phyloP scores from a whole-genome alignment of 768 basidiomycete species.

The Pleurotus giganteus region DNA sequence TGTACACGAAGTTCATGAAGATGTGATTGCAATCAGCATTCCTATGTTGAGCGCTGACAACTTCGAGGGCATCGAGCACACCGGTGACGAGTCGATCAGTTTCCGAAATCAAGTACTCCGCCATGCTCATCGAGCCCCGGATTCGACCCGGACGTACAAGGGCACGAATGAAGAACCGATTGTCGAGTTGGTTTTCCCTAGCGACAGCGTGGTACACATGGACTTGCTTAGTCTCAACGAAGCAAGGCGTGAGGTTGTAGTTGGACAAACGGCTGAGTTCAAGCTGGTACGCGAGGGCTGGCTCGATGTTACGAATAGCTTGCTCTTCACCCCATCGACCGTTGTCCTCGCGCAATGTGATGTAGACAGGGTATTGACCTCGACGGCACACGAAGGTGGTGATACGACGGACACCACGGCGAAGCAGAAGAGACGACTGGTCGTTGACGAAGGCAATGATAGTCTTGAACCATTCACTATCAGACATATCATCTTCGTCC shows the following conservation, averaged over 20 bases:
- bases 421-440: conserved; percentile 55
- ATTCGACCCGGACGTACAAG: conserved; percentile 94
- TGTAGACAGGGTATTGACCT: conserved; percentile 92
- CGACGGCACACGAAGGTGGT: conserved; percentile 90
- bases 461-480: conserved; percentile 74
- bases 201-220: conserved; percentile 97
- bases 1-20: conserved; percentile 99
- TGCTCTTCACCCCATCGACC: conserved; percentile 89
- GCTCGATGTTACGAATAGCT: conserved; percentile 97
- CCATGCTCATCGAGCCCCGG: conserved; percentile 86
- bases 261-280: conserved; percentile 95
- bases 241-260: conserved; percentile 95
- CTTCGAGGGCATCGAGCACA: conserved; percentile 92
- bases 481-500: conserved; percentile 71
- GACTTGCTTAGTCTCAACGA: conserved; percentile 95
- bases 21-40: conserved; percentile 98
- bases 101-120: conserved; percentile 98
- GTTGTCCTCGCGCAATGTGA: conserved; percentile 77
- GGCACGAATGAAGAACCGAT: conserved; percentile 96
- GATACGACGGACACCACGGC: conserved; percentile 86
- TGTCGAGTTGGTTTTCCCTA: conserved; percentile 95
- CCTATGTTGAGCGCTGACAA: conserved; percentile 85
- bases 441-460: conserved; percentile 73
- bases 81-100: conserved; percentile 94
- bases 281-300: conserved; percentile 95